Conservation (phyloP, 495 filamentous ascomycete genomes). For the Aspergillus diversus region DNA sequence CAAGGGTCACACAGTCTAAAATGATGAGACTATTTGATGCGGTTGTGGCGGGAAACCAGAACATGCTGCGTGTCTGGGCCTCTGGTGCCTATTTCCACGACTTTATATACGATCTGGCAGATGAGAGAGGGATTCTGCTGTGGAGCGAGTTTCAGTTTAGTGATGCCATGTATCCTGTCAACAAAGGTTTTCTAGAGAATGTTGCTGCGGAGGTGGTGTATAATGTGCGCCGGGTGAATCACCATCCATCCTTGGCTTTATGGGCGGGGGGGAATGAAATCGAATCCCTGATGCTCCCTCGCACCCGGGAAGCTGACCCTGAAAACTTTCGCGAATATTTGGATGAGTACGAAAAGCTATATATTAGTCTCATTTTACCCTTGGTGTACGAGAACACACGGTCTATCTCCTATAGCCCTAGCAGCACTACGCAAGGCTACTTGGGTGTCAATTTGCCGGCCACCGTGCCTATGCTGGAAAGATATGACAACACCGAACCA, state of each 20-base stretch:
- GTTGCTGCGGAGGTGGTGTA: conserved; percentile 61
- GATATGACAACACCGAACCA: conserved; percentile 60
- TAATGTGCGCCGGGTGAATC: conserved; percentile 65
- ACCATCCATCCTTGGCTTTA: conserved; percentile 68
- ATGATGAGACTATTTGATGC: conserved; percentile 61
- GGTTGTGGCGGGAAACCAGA: conserved; percentile 63
- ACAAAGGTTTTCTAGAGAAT: conserved; percentile 60
- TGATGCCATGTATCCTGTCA: conserved; percentile 64
- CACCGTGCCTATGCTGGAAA: conserved; percentile 60
- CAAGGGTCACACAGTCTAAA: conserved; percentile 57
- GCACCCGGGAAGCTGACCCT: conserved; percentile 50
- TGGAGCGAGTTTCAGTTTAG: conserved; percentile 74
- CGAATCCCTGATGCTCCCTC: conserved; percentile 57
- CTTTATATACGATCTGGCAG: conserved; percentile 70
- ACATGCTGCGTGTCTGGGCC: conserved; percentile 73
- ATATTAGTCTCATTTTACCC: conserved; percentile 61
- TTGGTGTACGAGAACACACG: conserved; percentile 65
- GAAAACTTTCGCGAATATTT: conserved; percentile 49
- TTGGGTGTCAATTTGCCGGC: conserved; percentile 58
- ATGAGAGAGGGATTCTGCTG: conserved; percentile 65
- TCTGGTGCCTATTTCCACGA: conserved; percentile 67
- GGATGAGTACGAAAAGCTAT: conserved; percentile 65
- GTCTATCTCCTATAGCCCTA: conserved; percentile 70
- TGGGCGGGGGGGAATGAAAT: conserved; percentile 73
- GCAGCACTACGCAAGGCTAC: conserved; percentile 70